Base-by-base conservation (phyloP, 73 alveolate species). In the Tetrahymena thermophila region DNA sequence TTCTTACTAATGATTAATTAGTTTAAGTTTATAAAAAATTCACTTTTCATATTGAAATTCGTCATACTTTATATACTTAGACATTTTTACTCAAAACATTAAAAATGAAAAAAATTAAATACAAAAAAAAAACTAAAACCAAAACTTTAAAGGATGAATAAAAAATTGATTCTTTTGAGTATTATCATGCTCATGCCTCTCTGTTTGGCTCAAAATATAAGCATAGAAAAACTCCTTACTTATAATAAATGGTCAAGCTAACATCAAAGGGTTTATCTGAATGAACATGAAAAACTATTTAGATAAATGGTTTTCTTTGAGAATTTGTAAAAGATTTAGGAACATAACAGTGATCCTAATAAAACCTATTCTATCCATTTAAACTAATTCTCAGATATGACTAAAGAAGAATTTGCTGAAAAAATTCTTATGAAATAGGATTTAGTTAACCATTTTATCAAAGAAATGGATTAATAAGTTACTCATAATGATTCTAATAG, bases 331-430 rank as follows among this genome's bases (percentile, higher is more conserved):
- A 43, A 56, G 10, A 58, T 95, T 28, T 19, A n/a, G n/a, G 23
- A 43, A 35, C 96, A 95, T 35, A 95, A 95, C 28, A 38, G 93
- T 0, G 43, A 95, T 55, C 84, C 84, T n/a, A 28, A 85, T 34
- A 44, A 55, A 34, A 95, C 58, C 35, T 94, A 83, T 94, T 43
- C 50, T 14, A 43, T 95, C 83, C 95, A 25, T 40, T 3, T 89
- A 4, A 95, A 89, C 34, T 43, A 95, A 55, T 95, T 95, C 84
- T 94, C 95, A 50, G 96, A 95, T 95, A 56, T 95, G 84, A 95
- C 95, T 34, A 44, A 85, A 85, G 96, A 95, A 35, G 96, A 95
- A 95, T 95, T 95, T 35, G 4, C 19, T 43, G 31, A 44, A 11
- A 43, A 85, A n/a, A 55, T 85, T 85, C 55, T 95, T 50, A 50